Percentiles rank a stretch among this genome's conserved stretches.
Conservation (phyloP, 2,329 filamentous ascomycete species). For the Ophiostoma sp. region DNA sequence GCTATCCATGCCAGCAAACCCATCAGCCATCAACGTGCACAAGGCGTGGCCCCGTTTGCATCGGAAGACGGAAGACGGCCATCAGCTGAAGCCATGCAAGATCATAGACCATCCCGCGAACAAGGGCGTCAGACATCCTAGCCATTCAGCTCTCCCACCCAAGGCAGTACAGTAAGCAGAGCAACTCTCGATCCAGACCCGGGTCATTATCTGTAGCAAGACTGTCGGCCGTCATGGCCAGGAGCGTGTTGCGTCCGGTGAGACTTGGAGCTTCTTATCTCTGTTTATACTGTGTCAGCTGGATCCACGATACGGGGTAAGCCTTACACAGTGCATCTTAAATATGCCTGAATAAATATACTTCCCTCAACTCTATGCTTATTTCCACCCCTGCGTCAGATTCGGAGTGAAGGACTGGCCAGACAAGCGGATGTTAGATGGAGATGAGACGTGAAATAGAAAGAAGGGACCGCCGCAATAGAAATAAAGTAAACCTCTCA, state of each 20-base stretch:
- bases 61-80: no score
- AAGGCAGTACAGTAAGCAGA: no score
- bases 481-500: no score
- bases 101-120: no score
- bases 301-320: not conserved
- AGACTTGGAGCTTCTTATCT: not conserved
- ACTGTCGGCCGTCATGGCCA: not conserved
- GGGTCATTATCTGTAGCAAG: no score
- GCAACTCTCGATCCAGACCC: no score
- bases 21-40: no score
- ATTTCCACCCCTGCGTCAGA: not conserved
- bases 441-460: not conserved
- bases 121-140: no score
- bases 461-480: not conserved
- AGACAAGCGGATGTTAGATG: not conserved
- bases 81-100: no score
- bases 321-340: not conserved
- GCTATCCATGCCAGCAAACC: no score
- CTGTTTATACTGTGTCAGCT: not conserved
- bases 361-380: not conserved
- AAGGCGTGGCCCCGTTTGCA: no score
- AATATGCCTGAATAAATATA: not conserved
- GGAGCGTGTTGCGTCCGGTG: not conserved
- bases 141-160: no score
- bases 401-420: not conserved